Conservation (phyloP, 1,284 basidiomycete species). For the Leccinum proliferum region DNA sequence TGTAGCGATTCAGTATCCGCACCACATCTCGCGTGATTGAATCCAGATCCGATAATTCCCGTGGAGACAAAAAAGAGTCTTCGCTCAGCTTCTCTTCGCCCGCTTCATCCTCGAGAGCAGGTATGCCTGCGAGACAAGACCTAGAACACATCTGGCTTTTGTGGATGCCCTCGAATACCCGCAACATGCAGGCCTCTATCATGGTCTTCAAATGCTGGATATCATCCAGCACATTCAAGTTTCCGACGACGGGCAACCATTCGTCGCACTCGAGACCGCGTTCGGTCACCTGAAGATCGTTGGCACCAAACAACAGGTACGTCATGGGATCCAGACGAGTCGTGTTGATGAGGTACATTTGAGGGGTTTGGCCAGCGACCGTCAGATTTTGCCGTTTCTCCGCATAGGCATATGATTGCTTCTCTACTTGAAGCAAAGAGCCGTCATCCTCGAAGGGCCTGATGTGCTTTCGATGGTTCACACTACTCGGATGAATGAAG, state of each 20-base stretch:
- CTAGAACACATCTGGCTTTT: constrained; percentile 36
- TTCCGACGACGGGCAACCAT: constrained; percentile 87
- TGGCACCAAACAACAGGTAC: constrained; percentile 91
- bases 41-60: constrained; percentile 74
- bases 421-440: constrained; percentile 42
- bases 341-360: constrained; percentile 76
- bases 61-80: constrained; percentile 49
- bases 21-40: constrained; percentile 71
- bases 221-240: constrained; percentile 76
- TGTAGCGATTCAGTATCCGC: constrained; percentile 61
- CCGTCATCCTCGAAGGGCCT: constrained; percentile 41
- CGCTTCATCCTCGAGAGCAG: constrained; percentile 50
- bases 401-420: constrained; percentile 79
- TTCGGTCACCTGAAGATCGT: constrained; percentile 63
- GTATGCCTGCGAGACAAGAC: constrained; percentile 32
- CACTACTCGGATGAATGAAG: constrained; percentile 83
- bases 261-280: constrained; percentile 82
- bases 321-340: constrained; percentile 88
- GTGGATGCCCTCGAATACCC: constrained; percentile 88
- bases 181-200: constrained; percentile 83
- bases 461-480: constrained; percentile 70
- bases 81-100: constrained; percentile 48
- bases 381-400: constrained; percentile 84
- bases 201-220: constrained; percentile 72
- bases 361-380: constrained; percentile 41